Base-by-base conservation (phyloP, 2,329 filamentous ascomycete genomes). In the Aspergillus amoenus region DNA sequence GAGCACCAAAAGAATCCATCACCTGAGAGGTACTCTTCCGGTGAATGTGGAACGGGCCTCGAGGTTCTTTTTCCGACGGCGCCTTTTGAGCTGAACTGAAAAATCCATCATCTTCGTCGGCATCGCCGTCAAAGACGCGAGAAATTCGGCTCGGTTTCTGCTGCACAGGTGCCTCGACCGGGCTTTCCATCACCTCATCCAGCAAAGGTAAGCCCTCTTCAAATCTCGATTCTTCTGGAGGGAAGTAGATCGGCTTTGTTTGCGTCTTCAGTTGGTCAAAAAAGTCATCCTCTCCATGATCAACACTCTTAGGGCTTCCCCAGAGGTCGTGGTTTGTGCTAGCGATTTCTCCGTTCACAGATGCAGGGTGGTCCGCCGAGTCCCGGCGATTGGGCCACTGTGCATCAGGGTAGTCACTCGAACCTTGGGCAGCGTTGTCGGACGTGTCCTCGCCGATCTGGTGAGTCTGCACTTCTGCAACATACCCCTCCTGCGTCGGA, bases 21-120 rank as follows among this genome's bases (percentile, higher is more conserved):
- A 88, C 87, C 70, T 91, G 85, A 66, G 82, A 80, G 0, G 88
- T 91, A 18, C 86, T 88, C 70, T 91, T 91, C 55, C 88, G 82
- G 62, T 86, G 81, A n/a, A 91, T 56, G 45, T 69, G 65, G 18
- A 59, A 41, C 4, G 53, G 44, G 15, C 44, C 40, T 9, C 56
- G 34, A 3, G 61, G 55, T 9, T 64, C 61, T 18, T 64, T 45
- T 18, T 60, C 56, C 11, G 52, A 17, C 6, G 61, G 52, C 5
- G 60, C 21, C 22, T 65, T 62, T 39, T 60, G 63, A 7, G 64
- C 53, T 3, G 69, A 67, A 43, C 59, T 70, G 57, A 78, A 76
- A 52, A 77, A 76, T 4, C 64, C 70, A 24, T 66, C 69, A 8
- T 68, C 72, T n/a, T 73, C 72, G 7, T 74, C 66, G 2, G 67